Evolutionary conservation across 2,329 filamentous ascomycete genomes (phyloP), one percentile per base, ranked within the genome.

Genomic region (Phialemonium atrogriseum): DNA sequence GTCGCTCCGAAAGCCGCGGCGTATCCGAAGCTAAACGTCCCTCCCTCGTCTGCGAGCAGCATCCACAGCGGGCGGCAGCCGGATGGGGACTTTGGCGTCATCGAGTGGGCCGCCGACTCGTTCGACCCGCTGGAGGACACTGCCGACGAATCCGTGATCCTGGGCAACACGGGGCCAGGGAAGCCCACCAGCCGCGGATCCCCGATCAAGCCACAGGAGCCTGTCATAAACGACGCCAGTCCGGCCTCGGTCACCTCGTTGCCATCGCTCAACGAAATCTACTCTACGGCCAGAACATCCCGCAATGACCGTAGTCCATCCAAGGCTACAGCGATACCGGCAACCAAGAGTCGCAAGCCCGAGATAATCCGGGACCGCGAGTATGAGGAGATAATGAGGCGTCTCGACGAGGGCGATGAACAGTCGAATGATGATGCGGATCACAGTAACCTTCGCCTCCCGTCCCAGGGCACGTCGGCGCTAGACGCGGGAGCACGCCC

Each of bases 51-150:
- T 13, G 48, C 48, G 7, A 57, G 55, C 36, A 72, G 61, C 42
- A 47, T 58, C 41, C 56, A 27, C 37, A 72, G 62, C 43, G 70
- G 68, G 15, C 60, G 66, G 10, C 71, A 74, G 35, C 61, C 62
- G 4, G 65, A 70, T 34, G 60, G 58, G 5, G 48, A 56, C 10
- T 56, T 59, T 31, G 50, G 51, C 40, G 46, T 55, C 10, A 55
- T 59, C 21, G 46, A 52, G 23, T 54, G 55, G 23, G 37, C 41
- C 12, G 46, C 55, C 4, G 46, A 56, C 4, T 49, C 54, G 1
- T 42, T 52, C 1, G 43, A 48, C 9, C 31, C 20, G 8, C 20
- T 39, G 16, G 42, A 42, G 7, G 38, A 35, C 11, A 14, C 21
- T 4, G 36, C 20, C 3, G 31, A 26, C 10, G 30, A 20, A 7